Evolutionary conservation across 2,329 filamentous ascomycete species (phyloP).

Genomic region (Polytolypa hystricis): DNA sequence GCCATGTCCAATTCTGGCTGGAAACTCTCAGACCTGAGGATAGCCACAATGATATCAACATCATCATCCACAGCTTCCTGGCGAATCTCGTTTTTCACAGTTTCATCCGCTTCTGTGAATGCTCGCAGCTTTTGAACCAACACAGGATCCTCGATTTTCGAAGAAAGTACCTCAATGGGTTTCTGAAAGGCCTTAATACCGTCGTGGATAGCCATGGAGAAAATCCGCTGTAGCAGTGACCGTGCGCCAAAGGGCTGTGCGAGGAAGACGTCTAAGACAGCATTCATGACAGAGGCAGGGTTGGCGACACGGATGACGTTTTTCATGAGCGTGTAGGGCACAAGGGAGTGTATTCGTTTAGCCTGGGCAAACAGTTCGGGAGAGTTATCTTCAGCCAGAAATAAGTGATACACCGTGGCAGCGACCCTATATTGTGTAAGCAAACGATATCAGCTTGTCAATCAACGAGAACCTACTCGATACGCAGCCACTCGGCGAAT

Average conservation of each 20-base stretch:
- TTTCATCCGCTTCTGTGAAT: conserved; percentile 66
- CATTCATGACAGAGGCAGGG: conserved; percentile 93
- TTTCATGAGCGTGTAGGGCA: conserved; percentile 88
- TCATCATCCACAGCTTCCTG: conserved; percentile 61
- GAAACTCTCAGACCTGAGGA: conserved; percentile 69
- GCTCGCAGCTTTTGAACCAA: conserved; percentile 71
- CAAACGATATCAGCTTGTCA: conserved; percentile 1
- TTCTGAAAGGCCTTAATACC: conserved; percentile 79
- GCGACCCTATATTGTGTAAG: conserved; percentile 48
- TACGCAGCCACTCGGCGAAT: conserved; percentile 95
- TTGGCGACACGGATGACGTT: conserved; percentile 96
- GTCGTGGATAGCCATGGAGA: conserved; percentile 81
- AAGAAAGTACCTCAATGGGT: conserved; percentile 65
- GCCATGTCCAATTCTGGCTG: conserved; percentile 58
- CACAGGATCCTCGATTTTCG: conserved; percentile 69
- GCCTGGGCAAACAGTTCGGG: conserved; percentile 90
- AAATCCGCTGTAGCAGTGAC: conserved; percentile 87
- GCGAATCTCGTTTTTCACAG: conserved; percentile 62
- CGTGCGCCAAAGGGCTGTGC: conserved; percentile 87
- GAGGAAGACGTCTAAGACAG: conserved; percentile 85
- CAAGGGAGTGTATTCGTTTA: conserved; percentile 85
- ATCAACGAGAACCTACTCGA: conserved; percentile 47
- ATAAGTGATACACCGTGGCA: conserved; percentile 91
- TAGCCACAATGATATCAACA: conserved; percentile 74
- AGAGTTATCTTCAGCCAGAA: conserved; percentile 95